These are phyloP conservation scores for Psilocybe sp. DNA, from an alignment of 768 basidiomycete genomes.

Conservation along the genomic window DNA sequence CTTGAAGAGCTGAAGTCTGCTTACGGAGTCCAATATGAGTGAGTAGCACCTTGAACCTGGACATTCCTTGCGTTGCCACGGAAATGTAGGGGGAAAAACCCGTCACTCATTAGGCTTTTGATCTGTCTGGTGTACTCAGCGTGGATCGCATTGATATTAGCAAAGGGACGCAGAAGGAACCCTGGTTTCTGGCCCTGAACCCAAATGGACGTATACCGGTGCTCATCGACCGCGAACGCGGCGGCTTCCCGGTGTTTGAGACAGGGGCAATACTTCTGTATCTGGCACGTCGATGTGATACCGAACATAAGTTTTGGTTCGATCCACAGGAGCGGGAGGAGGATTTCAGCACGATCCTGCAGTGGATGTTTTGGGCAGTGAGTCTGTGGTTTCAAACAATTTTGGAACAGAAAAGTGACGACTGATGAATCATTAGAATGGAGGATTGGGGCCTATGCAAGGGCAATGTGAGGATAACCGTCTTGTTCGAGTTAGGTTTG, in stretches of 20 bases:
- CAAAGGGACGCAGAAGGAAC: constrained; percentile 44
- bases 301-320: constrained; percentile 60
- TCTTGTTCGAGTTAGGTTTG: too few species aligned
- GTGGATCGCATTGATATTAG: constrained; percentile 49
- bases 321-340: constrained; percentile 43
- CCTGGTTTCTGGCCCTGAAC: constrained; percentile 68
- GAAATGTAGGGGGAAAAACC: not conserved
- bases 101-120: too few species aligned
- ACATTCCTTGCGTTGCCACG: not conserved
- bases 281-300: constrained; percentile 74
- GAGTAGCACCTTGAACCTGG: not conserved
- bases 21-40: constrained; percentile 38
- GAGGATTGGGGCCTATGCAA: constrained; percentile 78
- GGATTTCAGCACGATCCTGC: constrained; percentile 61
- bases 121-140: constrained; percentile 26
- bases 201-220: constrained; percentile 69
- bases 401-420: not conserved
- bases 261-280: constrained; percentile 76
- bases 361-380: constrained; percentile 83
- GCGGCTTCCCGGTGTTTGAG: constrained; percentile 65
- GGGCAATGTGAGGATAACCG: constrained; percentile 41
- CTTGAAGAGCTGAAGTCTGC: constrained; percentile 56
- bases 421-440: constrained; percentile 41
- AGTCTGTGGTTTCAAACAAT: not conserved
- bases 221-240: constrained; percentile 51